Percentiles rank a stretch among this genome's conserved stretches.
Evolutionary conservation across 495 filamentous ascomycete genomes (phyloP).

Genomic region (Astrothelium subdiscretum): DNA sequence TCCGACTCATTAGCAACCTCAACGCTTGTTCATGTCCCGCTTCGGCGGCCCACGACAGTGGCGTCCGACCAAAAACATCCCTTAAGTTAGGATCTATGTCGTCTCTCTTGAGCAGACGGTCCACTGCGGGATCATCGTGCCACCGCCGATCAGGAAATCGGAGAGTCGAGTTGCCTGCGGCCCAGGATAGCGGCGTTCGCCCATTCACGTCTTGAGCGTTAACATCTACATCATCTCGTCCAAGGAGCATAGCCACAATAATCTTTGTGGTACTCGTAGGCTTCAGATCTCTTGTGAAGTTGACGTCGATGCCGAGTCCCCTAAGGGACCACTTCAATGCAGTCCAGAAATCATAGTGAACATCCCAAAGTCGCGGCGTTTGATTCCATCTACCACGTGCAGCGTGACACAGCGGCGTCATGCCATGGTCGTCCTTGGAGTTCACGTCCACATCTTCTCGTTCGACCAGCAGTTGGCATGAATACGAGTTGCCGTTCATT

Average conservation of each 20-base stretch:
- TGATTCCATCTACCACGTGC: too few species aligned
- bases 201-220: neutral
- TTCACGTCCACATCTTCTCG: constrained; percentile 3
- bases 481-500: neutral
- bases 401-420: constrained; percentile 6
- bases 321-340: neutral
- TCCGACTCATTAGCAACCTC: neutral
- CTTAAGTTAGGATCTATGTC: neutral
- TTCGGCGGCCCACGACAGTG: constrained; percentile 1
- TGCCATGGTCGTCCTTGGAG: neutral
- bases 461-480: constrained; percentile 1
- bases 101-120: neutral
- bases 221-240: neutral
- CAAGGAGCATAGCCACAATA: neutral
- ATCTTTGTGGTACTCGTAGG: neutral
- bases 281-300: too few species aligned
- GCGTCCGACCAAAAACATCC: neutral
- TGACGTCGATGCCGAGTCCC: neutral
- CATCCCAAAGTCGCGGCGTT: neutral
- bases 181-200: neutral
- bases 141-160: neutral
- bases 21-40: neutral
- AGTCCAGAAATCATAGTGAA: neutral
- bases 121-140: neutral
- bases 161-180: neutral